phyloP scores from a whole-genome alignment of 2,329 filamentous ascomycete genomes.

The Botrytis paeoniae region DNA sequence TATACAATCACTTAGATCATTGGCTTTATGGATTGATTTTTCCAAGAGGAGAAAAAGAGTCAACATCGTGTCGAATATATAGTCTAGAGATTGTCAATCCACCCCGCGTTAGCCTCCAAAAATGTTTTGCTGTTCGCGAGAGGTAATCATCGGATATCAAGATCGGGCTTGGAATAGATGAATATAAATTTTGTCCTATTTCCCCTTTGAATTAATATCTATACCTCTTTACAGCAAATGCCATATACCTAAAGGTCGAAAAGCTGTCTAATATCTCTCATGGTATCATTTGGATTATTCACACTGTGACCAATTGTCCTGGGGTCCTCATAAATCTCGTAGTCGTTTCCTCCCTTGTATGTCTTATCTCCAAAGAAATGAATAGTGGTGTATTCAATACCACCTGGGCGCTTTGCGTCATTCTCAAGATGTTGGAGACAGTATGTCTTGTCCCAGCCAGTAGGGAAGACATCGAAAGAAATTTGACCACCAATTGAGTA shows the following conservation, averaged over 20 bases:
- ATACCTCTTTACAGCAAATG: neutral
- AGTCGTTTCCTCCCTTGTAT: slow-evolving; percentile 86
- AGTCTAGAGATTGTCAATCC: neutral
- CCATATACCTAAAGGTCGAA: slow-evolving; percentile 58
- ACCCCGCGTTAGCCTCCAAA: neutral
- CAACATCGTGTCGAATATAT: neutral
- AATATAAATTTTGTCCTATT: neutral
- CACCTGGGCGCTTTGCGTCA: slow-evolving; percentile 67
- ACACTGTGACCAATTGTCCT: slow-evolving; percentile 86
- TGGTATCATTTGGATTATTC: slow-evolving; percentile 76
- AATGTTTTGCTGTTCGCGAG: neutral
- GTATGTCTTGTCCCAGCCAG: slow-evolving; percentile 98
- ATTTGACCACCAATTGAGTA: slow-evolving; percentile 97
- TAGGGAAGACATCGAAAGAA: slow-evolving; percentile 96
- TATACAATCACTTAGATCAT: neutral
- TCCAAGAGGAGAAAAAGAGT: neutral
- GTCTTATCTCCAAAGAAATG: slow-evolving; percentile 99
- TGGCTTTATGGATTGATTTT: neutral
- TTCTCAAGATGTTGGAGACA: slow-evolving; percentile 83
- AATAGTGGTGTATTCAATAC: slow-evolving; percentile 77
- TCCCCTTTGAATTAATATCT: neutral
- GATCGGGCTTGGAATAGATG: neutral
- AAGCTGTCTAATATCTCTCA: slow-evolving; percentile 73
- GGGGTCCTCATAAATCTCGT: slow-evolving; percentile 82
- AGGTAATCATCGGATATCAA: neutral